Base-by-base conservation (phyloP, 2,329 filamentous ascomycete species). In the Hypoxylon sp. region DNA sequence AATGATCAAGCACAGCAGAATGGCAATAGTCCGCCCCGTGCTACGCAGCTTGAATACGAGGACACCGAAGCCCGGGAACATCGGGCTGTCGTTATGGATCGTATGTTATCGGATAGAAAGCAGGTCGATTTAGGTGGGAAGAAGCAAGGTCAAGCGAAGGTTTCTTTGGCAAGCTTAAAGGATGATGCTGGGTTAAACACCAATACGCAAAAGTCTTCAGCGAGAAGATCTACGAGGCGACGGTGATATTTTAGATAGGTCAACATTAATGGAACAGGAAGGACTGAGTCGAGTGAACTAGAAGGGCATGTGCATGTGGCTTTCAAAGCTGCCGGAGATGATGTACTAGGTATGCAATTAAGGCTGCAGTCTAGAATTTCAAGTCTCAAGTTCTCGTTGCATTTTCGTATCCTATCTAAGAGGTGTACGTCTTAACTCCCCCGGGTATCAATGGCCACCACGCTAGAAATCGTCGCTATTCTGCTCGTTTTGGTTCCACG, bases 21-120 rank as follows among this genome's bases (percentile, higher is more conserved):
- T 2, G 61, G 46, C 2, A 72, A 73, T 5, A 61, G 56, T 8
- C 71, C 76, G 6, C 85, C 83, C 6, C 81, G 82, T 0, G 79
- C 83, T 1, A 88, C 87, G 6, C 86, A 89, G 76, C 78, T 89
- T 2, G 82, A 82, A 64, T 89, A 89, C 63, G 80, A 83, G 3
- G 85, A 88, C 64, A 83, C 85, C 0, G 82, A 85, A 17, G 85
- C 85, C 2, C 78, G 81, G 68, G 77, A 79, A 64, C 74, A 77
- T 48, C 73, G 77, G 2, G 72, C 72, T 13, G 68, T 65, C 6
- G 68, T 78, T 6, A 60, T 77, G 48, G 71, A 73, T 33, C 72
- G 72, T 22, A 75, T 78, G 57, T 46, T 63, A 56, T 66, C 68
- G 3, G 54, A 55, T 13, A 69, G 51, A 31, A 63, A 61, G 49